Base-by-base conservation (phyloP, 1,139 yeast genomes). In the Pneumocystis jirovecii region DNA sequence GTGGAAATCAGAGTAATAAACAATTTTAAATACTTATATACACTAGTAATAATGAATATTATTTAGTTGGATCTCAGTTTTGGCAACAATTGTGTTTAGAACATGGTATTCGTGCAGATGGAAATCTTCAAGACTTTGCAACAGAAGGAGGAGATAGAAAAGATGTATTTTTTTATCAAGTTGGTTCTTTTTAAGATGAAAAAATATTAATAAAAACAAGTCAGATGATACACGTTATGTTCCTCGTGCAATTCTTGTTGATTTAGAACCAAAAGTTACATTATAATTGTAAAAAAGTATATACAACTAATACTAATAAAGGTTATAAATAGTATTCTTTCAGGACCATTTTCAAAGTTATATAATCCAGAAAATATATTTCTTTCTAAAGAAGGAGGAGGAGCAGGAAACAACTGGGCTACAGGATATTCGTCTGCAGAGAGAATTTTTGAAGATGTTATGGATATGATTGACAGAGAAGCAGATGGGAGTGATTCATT, bases 351-450 rank as follows among this genome's bases (percentile, higher is more conserved):
- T 59, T 81, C 86, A 60, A 84, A 85, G 35, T 81, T 93, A 79
- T 88, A 89, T 76, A 89, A 91, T 73, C 91, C 95, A 0, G 82
- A 95, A 70, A 90, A 89, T 72, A 78, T 89, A 12, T 93, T 89
- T 76, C 77, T 89, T 40, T 85, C 95, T 60, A 82, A 85, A 29
- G 85, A 84, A 34, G 96, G 96, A 1, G 82, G 86, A 45, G 96
- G 96, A 2, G 98, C 98, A 0, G 98, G 96, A 29, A 93, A 93
- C 74, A 89, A 89, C 70, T 93, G 97, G 97, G 88, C 91, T 1
- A 85, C 85, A 66, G 98, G 98, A 1, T 90, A 89, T 73, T 81
- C 83, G 56, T 85, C 87, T 68, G 97, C 95, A 0, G 81, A 82
- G 60, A 78, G 79, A 62, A 82, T 87, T 68, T 81, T 82, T 65